Conservation (phyloP, 1,284 basidiomycete species). For the Naganishia sp. region DNA sequence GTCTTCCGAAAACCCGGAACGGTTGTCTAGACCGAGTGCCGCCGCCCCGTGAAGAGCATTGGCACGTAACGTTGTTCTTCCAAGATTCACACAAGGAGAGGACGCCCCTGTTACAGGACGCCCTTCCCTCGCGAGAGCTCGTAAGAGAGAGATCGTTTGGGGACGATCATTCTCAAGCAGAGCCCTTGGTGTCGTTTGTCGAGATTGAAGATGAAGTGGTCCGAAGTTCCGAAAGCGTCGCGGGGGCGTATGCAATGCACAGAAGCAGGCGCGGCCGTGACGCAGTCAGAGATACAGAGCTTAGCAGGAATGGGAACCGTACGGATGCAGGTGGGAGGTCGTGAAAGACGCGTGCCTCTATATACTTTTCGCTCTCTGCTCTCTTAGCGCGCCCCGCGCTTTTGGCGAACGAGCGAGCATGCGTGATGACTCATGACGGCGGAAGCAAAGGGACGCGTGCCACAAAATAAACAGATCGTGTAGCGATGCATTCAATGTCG, state of each 20-base stretch:
- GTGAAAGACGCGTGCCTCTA: too few species aligned
- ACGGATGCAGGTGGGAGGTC: too few species aligned
- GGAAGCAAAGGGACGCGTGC: neutral
- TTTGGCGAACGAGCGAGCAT: neutral
- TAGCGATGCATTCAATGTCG: too few species aligned
- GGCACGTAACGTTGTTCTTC: conserved; percentile 30
- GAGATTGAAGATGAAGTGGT: neutral
- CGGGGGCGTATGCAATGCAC: conserved; percentile 14
- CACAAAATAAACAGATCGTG: neutral
- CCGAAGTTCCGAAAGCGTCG: conserved; percentile 11
- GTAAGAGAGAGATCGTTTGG: conserved; percentile 24
- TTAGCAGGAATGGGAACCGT: neutral
- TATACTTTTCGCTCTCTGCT: neutral
- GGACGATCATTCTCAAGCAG: conserved; percentile 8
- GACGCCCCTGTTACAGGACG: conserved; percentile 26
- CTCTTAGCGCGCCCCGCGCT: neutral
- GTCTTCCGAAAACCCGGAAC: conserved; percentile 26
- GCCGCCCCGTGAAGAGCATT: neutral
- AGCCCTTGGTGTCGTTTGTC: conserved; percentile 11
- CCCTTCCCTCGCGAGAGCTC: conserved; percentile 1
- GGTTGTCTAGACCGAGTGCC: conserved; percentile 31
- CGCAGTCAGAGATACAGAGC: neutral
- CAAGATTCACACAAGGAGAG: neutral
- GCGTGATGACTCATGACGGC: conserved; percentile 1
- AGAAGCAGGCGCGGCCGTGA: conserved; percentile 14